Base-by-base conservation (phyloP, 73 alveolate genomes). In the Paramecium pentaurelia region DNA sequence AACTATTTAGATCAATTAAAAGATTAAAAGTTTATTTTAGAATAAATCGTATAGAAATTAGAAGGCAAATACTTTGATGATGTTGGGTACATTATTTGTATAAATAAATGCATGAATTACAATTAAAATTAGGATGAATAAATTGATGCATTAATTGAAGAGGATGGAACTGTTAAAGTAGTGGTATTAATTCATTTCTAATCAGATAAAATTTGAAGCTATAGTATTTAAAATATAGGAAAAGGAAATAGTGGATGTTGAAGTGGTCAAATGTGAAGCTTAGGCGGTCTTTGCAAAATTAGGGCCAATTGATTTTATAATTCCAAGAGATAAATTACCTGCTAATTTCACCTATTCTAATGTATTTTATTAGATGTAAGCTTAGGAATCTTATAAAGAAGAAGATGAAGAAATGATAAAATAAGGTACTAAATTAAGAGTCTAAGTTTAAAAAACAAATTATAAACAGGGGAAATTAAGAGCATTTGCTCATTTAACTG, bases 131-230 rank as follows among this genome's bases (percentile, higher is more conserved):
- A 32, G 7, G 91, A 80, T 44, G 73, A 42, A 12, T 27, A 25
- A 25, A 45, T 45, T 10, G 91, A 80, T 80, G 91, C 91, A 32
- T 80, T 80, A 80, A 80, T 80, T 44, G 91, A 80, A 80, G 91
- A 80, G 58, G 91, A 80, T 80, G 91, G 91, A 32, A 32, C 91
- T 7, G 58, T 80, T 22, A 45, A 6, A 47, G 49, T 40, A 3
- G 54, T 45, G 58, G 91, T 80, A 47, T 44, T 27, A 20, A 38
- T 36, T 36, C 10, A 38, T 36, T 75, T 8, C 6, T 6, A 20
- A 5, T 75, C 11, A 75, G 88, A 42, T 75, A 2, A 75, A 36
- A 75, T 80, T 80, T 18, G 91, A 80, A 47, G 91, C 91, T 2
- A 42, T 80, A 32, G 58, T 44, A 45, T 80, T 80, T 49, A 27